A percentile compares a stretch with the other conserved stretches of the same genome.
phyloP scores from a whole-genome alignment of 129 eudicot species.

The Centella asiatica region DNA sequence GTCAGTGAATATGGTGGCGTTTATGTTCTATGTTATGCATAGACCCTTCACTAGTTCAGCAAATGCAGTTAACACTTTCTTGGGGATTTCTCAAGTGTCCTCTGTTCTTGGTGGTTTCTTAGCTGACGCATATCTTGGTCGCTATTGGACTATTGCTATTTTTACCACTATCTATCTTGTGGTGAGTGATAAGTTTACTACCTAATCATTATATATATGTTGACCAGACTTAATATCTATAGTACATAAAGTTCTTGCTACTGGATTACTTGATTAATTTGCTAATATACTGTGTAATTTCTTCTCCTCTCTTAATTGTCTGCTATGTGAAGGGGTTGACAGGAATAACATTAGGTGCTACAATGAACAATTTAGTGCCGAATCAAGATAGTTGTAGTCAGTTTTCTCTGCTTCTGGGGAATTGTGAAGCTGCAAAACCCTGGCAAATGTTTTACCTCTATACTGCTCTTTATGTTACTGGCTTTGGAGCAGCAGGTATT shows the following conservation, averaged over 20 bases:
- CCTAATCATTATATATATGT: too few species aligned
- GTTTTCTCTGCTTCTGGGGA: conserved; percentile 60
- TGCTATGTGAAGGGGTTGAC: conserved; percentile 67
- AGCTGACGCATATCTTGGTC: conserved; percentile 94
- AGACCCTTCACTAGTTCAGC: conserved; percentile 84
- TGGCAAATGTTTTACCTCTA: conserved; percentile 83
- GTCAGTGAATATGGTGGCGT: conserved; percentile 90
- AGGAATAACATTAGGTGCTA: conserved; percentile 74
- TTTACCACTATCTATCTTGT: conserved; percentile 84
- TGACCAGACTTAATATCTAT: too few species aligned
- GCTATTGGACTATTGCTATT: conserved; percentile 97
- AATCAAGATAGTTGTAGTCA: conserved; percentile 76
- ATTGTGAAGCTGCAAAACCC: conserved; percentile 70
- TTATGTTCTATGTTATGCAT: conserved; percentile 94
- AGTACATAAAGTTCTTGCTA: too few species aligned
- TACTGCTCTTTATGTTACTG: conserved; percentile 59
- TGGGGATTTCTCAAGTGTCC: conserved; percentile 90
- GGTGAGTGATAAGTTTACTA: conserved; percentile 23
- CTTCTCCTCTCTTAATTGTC: conserved; percentile 3
- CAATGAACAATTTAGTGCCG: conserved; percentile 49
- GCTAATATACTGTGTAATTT: too few species aligned
- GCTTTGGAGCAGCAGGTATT: conserved; percentile 94
- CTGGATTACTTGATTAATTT: not conserved
- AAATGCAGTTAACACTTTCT: conserved; percentile 80
- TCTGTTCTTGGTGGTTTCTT: conserved; percentile 84